Conservation (phyloP, 2,329 filamentous ascomycete species). For the Paracoccidioides brasiliensis region DNA sequence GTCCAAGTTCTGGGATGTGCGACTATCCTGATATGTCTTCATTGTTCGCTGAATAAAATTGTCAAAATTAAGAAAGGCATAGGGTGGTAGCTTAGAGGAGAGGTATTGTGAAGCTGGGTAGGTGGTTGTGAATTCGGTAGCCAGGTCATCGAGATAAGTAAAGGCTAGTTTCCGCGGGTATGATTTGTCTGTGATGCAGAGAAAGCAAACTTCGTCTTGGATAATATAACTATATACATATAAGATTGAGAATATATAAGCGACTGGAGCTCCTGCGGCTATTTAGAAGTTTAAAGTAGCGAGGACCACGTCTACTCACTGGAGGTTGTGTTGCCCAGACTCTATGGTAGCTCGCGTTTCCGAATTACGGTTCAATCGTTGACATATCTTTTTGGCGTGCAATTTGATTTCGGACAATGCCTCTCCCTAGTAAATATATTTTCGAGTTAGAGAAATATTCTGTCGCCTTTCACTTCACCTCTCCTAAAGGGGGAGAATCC, state of each 20-base stretch:
- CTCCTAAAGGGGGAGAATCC: neutral
- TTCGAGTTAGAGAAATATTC: neutral
- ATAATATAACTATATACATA: conserved; percentile 59
- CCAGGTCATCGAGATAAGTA: conserved; percentile 89
- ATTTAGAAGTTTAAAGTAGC: neutral
- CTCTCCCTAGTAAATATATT: neutral
- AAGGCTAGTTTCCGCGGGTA: conserved; percentile 98
- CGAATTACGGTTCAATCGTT: conserved; percentile 74
- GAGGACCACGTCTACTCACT: conserved; percentile 43
- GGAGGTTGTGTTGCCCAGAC: conserved; percentile 66
- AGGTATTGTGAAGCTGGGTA: conserved; percentile 65
- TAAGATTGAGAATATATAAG: conserved; percentile 2
- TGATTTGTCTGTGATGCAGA: conserved; percentile 82
- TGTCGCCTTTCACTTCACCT: neutral
- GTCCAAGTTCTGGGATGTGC: conserved; percentile 83
- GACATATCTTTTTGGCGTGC: conserved; percentile 81
- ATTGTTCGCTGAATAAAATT: conserved; percentile 90
- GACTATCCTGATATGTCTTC: conserved; percentile 83
- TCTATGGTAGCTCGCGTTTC: conserved; percentile 89
- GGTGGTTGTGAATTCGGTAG: conserved; percentile 77
- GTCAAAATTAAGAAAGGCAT: conserved; percentile 96
- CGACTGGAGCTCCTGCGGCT: neutral
- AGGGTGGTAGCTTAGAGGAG: conserved; percentile 65
- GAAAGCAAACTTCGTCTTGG: conserved; percentile 69
- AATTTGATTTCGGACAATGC: conserved; percentile 77